Evolutionary conservation across 2,329 filamentous ascomycete species (phyloP).

Genomic region (Exophiala aquamarina): DNA sequence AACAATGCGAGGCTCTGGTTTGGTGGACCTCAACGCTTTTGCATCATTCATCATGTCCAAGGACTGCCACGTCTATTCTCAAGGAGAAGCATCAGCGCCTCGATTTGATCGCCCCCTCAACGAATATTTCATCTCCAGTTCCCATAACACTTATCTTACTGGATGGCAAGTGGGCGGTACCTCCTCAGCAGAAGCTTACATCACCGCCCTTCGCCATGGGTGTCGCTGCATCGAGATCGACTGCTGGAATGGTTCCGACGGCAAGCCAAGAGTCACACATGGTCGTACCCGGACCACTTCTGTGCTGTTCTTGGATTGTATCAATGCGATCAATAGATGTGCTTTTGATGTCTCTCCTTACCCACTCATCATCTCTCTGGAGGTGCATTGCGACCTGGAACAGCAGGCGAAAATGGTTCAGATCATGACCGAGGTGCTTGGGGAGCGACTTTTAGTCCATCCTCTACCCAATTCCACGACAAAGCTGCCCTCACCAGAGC

Average conservation of each 20-base stretch:
- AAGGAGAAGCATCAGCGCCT: slow-evolving; percentile 58
- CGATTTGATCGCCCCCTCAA: slow-evolving; percentile 81
- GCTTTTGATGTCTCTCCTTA: slow-evolving; percentile 86
- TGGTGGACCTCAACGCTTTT: slow-evolving; percentile 76
- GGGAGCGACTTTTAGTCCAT: slow-evolving; percentile 72
- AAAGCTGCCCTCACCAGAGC: slow-evolving; percentile 78
- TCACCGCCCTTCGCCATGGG: slow-evolving; percentile 79
- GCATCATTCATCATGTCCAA: slow-evolving; percentile 74
- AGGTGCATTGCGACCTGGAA: slow-evolving; percentile 82
- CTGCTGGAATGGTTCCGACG: slow-evolving; percentile 92
- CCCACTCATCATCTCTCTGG: slow-evolving; percentile 89
- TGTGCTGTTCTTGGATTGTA: slow-evolving; percentile 86
- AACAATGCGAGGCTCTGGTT: slow-evolving; percentile 2
- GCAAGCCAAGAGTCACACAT: slow-evolving; percentile 85
- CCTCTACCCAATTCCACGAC: slow-evolving; percentile 68
- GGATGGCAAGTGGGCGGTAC: slow-evolving; percentile 86
- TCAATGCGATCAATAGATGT: slow-evolving; percentile 91
- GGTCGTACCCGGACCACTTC: slow-evolving; percentile 85
- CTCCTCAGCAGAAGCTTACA: slow-evolving; percentile 94
- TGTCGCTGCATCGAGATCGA: slow-evolving; percentile 97
- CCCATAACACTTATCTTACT: slow-evolving; percentile 95
- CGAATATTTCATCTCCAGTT: slow-evolving; percentile 97
- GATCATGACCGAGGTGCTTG: slow-evolving; percentile 83
- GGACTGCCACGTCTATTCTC: slow-evolving; percentile 66
- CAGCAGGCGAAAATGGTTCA: slow-evolving; percentile 88